Evolutionary conservation across 1,139 yeast species (phyloP), one percentile per base, ranked within the genome.

Genomic region (Diutina rugosa): DNA sequence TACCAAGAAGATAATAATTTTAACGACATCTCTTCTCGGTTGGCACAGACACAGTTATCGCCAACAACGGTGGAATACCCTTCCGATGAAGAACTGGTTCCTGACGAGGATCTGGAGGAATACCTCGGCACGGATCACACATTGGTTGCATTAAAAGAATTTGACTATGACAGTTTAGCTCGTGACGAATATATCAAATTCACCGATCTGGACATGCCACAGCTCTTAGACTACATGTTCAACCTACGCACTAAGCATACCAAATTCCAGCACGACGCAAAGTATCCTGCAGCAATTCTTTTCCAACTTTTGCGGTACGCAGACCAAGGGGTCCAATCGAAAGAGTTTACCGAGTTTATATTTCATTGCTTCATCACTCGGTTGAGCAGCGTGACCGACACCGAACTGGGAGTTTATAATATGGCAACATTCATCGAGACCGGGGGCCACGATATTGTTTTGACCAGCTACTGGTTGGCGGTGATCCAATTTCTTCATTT

Each of bases 391-490:
- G 79, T 80, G 1, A 80, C 87, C 8, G 72, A 79, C 59, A 80
- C 85, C 12, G 80, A 79, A 59, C 79, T 85, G 10, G 88, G 87
- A 0, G 81, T 80, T 4, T 77, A 80, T 59, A 79, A 76, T 60
- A 72, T 76, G 68, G 75, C 76, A 7, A 61, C 63, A 45, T 61
- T 68, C 45, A 60, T 58, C n/a, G 60, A 57, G 16, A 61, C 67
- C 2, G 69, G 68, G 6, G 80, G 80, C 0, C 85, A 87, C 28
- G 91, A 87, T 65, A 84, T 87, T 57, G 88, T 86, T 9, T 67
- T 78, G 46, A 76, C 84, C 58, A 84, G 91, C 60, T 86, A 85
- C 64, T 86, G 93, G 91, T 74, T 87, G 48, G 79, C 90, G 4
- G 82, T 82, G 12, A 65, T 85, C 51, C 87, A 85, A 61, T 85